Evolutionary conservation across 2,329 filamentous ascomycete species (phyloP), one percentile per base, ranked within the genome.

Genomic region (Fusarium coicis): DNA sequence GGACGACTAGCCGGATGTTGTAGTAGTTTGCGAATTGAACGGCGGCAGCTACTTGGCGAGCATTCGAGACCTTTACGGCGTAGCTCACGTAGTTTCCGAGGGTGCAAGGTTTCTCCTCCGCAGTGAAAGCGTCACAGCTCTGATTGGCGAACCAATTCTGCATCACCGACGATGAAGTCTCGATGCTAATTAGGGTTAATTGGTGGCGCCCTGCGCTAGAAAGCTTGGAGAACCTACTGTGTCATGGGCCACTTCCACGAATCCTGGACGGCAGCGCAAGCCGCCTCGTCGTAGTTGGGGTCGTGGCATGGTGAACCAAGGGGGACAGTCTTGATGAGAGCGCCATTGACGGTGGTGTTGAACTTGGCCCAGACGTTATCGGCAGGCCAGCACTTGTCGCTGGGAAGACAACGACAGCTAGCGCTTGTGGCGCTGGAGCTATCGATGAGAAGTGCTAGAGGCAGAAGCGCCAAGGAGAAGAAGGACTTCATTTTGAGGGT

Each of bases 371-470:
- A 90, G 26, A 79, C 76, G 9, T 73, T 54, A 14, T 66, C 30
- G 2, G 81, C 80, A 1, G 88, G 88, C 89, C 89, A 91, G 75
- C 85, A 87, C 2, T 73, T 34, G 54, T 90, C 87, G 21, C 83
- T 84, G 3, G 88, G 87, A 32, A 86, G 83, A 78, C 84, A 88
- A 23, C 83, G 82, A 77, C 87, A 88, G 40, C 68, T 69, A 50
- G 66, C 21, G 60, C 18, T 30, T 39, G 60, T 26, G 49, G 57
- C 62, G 52, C 39, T 34, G 58, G 61, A 60, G 34, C 47, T 47
- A 39, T 58, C 53, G 34, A 65, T 43, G 28, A 61, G n/a, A 37
- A 63, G 61, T 50, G 67, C 49, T 28, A 77, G 39, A 57, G 75
- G 59, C 52, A 76, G 26, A 42, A 67, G 61, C 26, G 61, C 61